Percentiles rank a stretch among this genome's conserved stretches.
phyloP scores from a whole-genome alignment of 2,329 filamentous ascomycete genomes.

The Xylaria hypoxylon region DNA sequence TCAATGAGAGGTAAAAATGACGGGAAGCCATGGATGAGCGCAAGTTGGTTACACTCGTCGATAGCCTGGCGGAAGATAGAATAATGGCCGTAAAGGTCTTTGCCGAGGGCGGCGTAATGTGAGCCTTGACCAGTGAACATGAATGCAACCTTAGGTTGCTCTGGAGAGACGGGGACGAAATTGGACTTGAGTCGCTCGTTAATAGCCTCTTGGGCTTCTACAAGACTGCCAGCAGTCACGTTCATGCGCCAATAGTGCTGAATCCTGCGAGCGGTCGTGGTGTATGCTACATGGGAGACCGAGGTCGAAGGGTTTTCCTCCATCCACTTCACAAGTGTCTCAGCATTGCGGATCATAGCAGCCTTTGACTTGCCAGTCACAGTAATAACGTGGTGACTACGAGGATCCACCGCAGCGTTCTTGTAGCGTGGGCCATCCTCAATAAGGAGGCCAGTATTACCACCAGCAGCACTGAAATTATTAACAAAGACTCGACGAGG shows the following conservation, averaged over 20 bases:
- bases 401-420: slow-evolving; percentile 58
- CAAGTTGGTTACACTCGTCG: slow-evolving; percentile 67
- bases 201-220: slow-evolving; percentile 59
- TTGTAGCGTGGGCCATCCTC: slow-evolving; percentile 66
- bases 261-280: slow-evolving; percentile 73
- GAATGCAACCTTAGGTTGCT: slow-evolving; percentile 63
- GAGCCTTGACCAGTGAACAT: slow-evolving; percentile 69
- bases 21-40: slow-evolving; percentile 65
- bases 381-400: slow-evolving; percentile 68
- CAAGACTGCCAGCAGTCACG: slow-evolving; percentile 56
- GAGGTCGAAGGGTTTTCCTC: slow-evolving; percentile 63
- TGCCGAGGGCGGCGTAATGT: slow-evolving; percentile 64
- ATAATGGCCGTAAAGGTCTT: slow-evolving; percentile 61
- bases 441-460: slow-evolving; percentile 75
- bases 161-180: slow-evolving; percentile 57
- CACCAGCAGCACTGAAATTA: slow-evolving; percentile 78
- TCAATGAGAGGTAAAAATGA: slow-evolving; percentile 65
- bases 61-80: slow-evolving; percentile 63
- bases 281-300: slow-evolving; percentile 71
- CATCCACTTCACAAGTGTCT: slow-evolving; percentile 66
- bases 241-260: slow-evolving; percentile 70
- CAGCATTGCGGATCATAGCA: slow-evolving; percentile 69
- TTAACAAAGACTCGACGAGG: slow-evolving; percentile 68
- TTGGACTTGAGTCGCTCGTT: slow-evolving; percentile 56
- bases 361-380: slow-evolving; percentile 67